A percentile compares a stretch with the other conserved stretches of the same genome.
These are phyloP conservation scores for Podila verticillata DNA, from an alignment of 192 early-diverging fungal species.

Conservation along the genomic window DNA sequence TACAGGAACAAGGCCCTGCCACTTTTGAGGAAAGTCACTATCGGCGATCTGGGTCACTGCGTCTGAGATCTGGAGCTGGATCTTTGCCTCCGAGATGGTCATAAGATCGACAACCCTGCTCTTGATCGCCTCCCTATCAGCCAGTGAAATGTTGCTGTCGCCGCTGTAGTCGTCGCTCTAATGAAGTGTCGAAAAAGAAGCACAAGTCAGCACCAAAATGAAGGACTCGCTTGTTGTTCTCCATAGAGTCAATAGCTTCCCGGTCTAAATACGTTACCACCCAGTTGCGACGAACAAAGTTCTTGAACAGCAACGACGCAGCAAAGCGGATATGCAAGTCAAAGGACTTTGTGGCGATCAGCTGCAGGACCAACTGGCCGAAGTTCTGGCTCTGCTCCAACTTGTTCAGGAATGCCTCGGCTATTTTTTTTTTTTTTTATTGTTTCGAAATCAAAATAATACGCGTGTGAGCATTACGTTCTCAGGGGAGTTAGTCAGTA, in stretches of 20 bases:
- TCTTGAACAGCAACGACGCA: constrained; percentile 94
- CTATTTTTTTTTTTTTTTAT: not conserved
- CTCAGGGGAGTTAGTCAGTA: constrained; percentile 53
- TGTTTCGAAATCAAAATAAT: not conserved
- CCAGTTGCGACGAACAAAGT: constrained; percentile 94
- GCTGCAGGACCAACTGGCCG: constrained; percentile 66
- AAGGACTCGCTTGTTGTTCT: too few relatives aligned
- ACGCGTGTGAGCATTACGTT: too few relatives aligned
- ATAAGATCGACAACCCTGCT: constrained; percentile 85
- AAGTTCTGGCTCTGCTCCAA: constrained; percentile 38
- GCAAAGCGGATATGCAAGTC: constrained; percentile 79
- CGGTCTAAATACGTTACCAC: constrained; percentile 15
- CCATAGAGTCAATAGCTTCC: too few relatives aligned
- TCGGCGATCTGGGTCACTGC: constrained; percentile 94
- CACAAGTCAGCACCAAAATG: not conserved
- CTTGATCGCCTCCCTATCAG: constrained; percentile 82
- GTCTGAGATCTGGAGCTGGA: constrained; percentile 93
- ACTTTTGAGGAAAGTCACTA: constrained; percentile 91
- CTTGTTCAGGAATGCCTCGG: constrained; percentile 24
- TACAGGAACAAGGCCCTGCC: constrained; percentile 83
- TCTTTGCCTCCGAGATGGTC: constrained; percentile 77
- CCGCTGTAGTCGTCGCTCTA: constrained; percentile 63
- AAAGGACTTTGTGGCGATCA: constrained; percentile 70
- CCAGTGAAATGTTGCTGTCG: constrained; percentile 59
- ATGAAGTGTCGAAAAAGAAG: constrained; percentile 1